Conservation (phyloP, 257 asterid genomes). For the Fraxinus pennsylvanica region DNA sequence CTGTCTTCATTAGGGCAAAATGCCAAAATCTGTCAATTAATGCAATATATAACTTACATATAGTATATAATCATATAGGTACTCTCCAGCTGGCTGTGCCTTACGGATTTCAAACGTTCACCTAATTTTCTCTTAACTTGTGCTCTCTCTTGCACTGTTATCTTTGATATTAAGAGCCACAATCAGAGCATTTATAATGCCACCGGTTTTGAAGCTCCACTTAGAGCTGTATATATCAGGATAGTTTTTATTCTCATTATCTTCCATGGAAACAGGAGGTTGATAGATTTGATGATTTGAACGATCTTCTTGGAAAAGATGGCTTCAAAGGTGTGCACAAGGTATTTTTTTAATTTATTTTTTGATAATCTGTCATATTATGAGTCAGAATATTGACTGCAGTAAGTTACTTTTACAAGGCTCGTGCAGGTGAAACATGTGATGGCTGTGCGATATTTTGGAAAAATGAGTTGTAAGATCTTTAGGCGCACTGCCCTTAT, state of each 20-base stretch:
- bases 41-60: neutral
- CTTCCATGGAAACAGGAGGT: slow-evolving; percentile 66
- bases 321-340: slow-evolving; percentile 77
- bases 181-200: neutral
- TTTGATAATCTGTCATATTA: slow-evolving; percentile 19
- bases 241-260: slow-evolving; percentile 21
- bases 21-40: neutral
- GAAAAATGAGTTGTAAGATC: slow-evolving; percentile 63
- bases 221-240: slow-evolving; percentile 10
- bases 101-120: neutral
- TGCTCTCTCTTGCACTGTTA: neutral
- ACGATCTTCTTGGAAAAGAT: slow-evolving; percentile 52
- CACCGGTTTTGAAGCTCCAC: slow-evolving; percentile 14
- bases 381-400: slow-evolving; percentile 27
- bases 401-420: slow-evolving; percentile 43
- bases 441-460: slow-evolving; percentile 94
- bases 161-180: neutral
- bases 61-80: neutral
- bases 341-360: slow-evolving; percentile 40
- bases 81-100: neutral
- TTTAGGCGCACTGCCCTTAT: slow-evolving; percentile 11
- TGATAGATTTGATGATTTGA: slow-evolving; percentile 68
- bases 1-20: neutral
- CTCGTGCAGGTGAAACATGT: slow-evolving; percentile 71
- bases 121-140: neutral